A percentile compares a stretch with the other conserved stretches of the same genome.
phyloP scores from a whole-genome alignment of 2,329 filamentous ascomycete species.

The Claviceps monticola region DNA sequence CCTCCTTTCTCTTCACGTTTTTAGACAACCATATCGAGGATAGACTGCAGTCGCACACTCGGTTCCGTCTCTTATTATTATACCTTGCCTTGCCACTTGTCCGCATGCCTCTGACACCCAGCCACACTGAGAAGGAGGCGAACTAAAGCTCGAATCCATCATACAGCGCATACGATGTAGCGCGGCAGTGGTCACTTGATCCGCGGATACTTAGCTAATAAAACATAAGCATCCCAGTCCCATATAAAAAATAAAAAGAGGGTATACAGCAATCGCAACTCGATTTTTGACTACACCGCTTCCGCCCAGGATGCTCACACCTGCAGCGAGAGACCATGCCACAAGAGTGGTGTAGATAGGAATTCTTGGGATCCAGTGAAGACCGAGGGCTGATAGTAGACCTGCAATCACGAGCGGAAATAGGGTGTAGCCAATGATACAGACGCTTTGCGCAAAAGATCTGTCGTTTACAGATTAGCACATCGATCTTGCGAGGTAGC shows the following conservation, averaged over 20 bases:
- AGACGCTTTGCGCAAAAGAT: constrained; percentile 94
- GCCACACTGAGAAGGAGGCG: no score
- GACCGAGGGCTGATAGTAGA: constrained; percentile 67
- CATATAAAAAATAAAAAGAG: constrained; percentile 88
- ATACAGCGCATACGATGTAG: no score
- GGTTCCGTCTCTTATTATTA: no score
- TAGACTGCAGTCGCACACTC: no score
- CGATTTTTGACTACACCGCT: constrained; percentile 93
- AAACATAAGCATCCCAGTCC: constrained; percentile 91
- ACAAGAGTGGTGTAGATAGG: constrained; percentile 84
- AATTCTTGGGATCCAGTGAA: constrained; percentile 70
- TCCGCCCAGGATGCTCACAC: constrained; percentile 88
- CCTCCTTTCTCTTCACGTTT: no score
- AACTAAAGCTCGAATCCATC: no score
- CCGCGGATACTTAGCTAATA: constrained; percentile 54
- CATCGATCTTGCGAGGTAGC: neutral
- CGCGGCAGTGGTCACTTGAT: neutral
- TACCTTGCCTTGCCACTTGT: no score
- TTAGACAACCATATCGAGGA: no score
- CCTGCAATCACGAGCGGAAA: constrained; percentile 93
- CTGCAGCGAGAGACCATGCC: constrained; percentile 85
- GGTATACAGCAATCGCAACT: constrained; percentile 87
- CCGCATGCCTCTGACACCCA: no score
- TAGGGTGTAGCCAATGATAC: constrained; percentile 95
- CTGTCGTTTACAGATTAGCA: constrained; percentile 30